Evolutionary conservation across 2,329 filamentous ascomycete genomes (phyloP), one percentile per base, ranked within the genome.

Genomic region (Fusarium nanum): DNA sequence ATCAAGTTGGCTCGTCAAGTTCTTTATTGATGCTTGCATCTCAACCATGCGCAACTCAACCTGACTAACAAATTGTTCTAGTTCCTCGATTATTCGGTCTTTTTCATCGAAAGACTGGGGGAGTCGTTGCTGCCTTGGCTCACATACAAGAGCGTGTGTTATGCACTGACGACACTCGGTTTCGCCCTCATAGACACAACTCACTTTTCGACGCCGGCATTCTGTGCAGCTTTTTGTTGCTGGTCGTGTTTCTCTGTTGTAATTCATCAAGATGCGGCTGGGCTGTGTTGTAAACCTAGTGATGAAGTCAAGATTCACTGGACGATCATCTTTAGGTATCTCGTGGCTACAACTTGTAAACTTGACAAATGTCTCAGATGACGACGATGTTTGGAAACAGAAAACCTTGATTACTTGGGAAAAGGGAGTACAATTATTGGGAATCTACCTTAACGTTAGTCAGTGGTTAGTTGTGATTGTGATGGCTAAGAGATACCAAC

Each of bases 141-240:
- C 77, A 74, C 84, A 86, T 48, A 76, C 72, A 30, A 80, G 81
- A 6, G 79, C 81, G 56, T 84, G 81, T 34, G 81, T 75, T 52
- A 78, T 79, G 75, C 84, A 86, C 81, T 82, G 30, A 79, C 80
- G 72, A 83, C 86, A 54, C 79, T 73, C 22, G 56, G 48, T 52
- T 78, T 80, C 40, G 79, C 78, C n/a, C 76, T 64, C 27, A 59
- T 79, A 84, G 54, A 83, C 81, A 73, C 84, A 86, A 55, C 81
- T 79, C 28, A 85, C 83, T 75, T 85, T 86, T 53, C 84, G 81
- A 40, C 84, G 81, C 42, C 83, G 81, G 61, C 84, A 85, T 79
- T 80, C 80, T 28, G 72, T 64, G 56, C 80, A 81, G 60, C 76
- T 79, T 63, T 72, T 76, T 6, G 76, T 80, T 16, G 79, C 78